Conservation (phyloP, 306 rosid species). For the Hippophae tibetana region DNA sequence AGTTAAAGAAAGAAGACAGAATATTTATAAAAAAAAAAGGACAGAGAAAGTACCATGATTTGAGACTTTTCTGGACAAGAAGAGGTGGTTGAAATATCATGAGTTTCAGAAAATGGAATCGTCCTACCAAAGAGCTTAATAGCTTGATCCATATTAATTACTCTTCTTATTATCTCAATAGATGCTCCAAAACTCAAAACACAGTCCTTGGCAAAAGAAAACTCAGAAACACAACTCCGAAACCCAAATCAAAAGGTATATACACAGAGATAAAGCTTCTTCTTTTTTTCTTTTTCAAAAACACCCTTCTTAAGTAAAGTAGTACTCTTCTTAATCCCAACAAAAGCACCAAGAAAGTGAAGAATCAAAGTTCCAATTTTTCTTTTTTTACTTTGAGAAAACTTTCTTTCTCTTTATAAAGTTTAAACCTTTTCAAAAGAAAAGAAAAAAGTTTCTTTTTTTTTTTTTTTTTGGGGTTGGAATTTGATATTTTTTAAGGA, state of each 20-base stretch:
- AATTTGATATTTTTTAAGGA: not conserved
- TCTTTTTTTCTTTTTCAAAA: constrained; percentile 15
- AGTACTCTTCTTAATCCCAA: constrained; percentile 11
- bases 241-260: constrained; percentile 19
- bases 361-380: constrained; percentile 35
- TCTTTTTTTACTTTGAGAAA: not conserved
- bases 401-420: not conserved
- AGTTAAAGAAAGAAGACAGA: not conserved
- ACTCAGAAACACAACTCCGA: not conserved
- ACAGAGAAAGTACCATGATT: constrained; percentile 23
- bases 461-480: not conserved
- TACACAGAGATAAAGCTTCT: constrained; percentile 7
- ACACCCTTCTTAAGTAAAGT: constrained; percentile 24
- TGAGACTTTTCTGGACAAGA: constrained; percentile 25
- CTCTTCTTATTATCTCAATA: constrained; percentile 19
- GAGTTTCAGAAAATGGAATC: constrained; percentile 46
- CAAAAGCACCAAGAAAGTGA: constrained; percentile 67
- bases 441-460: not conserved
- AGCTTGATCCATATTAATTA: constrained; percentile 28
- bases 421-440: not conserved
- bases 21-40: not conserved
- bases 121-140: constrained; percentile 59
- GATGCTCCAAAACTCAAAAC: constrained; percentile 5
- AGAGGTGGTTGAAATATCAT: constrained; percentile 23
- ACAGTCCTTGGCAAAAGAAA: not conserved